Percentiles rank a stretch among this genome's conserved stretches.
These are phyloP conservation scores for Sarocladium kiliense DNA, from an alignment of 2,329 filamentous ascomycete species.

Conservation along the genomic window DNA sequence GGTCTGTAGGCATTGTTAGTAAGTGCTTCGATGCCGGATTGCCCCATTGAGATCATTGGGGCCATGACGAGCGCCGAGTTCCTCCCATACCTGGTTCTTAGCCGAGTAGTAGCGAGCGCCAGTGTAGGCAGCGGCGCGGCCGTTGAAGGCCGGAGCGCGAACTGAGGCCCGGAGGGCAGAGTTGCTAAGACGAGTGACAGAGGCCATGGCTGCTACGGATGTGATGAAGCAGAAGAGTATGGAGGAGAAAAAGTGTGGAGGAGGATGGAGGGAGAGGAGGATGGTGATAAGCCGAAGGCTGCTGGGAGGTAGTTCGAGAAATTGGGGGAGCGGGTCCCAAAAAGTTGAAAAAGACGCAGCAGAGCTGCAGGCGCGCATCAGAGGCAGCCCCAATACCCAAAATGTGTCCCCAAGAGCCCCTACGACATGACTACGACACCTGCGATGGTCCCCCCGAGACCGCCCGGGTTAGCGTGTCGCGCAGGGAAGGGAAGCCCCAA, in stretches of 20 bases:
- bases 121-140: conserved; percentile 70
- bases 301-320: conserved; percentile 10
- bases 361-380: background rate
- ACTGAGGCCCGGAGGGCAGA: conserved; percentile 76
- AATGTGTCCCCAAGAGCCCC: background rate
- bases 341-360: conserved; percentile 28
- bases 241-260: conserved; percentile 22
- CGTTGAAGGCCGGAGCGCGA: conserved; percentile 60
- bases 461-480: background rate
- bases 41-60: background rate
- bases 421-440: background rate
- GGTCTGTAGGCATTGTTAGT: conserved; percentile 51
- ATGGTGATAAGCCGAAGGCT: conserved; percentile 12
- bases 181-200: conserved; percentile 75
- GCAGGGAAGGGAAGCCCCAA: background rate
- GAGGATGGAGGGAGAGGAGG: conserved; percentile 25
- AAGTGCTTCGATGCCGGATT: background rate
- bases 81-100: conserved; percentile 70
- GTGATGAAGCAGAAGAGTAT: conserved; percentile 21
- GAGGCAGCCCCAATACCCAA: background rate
- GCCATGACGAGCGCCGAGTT: background rate
- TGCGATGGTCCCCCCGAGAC: background rate
- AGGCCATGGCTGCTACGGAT: conserved; percentile 61
- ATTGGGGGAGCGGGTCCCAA: conserved; percentile 13
- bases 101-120: conserved; percentile 87